These are phyloP conservation scores for Clavispora carvajalis DNA, from an alignment of 805 yeast genomes.

Conservation along the genomic window DNA sequence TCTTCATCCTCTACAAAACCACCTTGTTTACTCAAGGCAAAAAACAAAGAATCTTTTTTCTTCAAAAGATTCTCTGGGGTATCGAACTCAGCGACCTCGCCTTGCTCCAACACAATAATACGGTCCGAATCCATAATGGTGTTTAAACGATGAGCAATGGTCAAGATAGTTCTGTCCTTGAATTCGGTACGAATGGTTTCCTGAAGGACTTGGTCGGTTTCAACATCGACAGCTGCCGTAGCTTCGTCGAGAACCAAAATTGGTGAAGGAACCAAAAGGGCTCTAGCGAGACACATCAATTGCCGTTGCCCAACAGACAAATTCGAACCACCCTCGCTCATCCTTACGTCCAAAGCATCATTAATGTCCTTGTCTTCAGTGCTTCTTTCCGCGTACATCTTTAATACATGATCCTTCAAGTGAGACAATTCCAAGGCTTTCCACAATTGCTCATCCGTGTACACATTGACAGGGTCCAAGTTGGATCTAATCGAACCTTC, in stretches of 20 bases:
- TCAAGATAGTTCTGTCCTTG: slow-evolving; percentile 69
- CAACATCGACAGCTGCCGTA: slow-evolving; percentile 85
- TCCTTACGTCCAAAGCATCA: slow-evolving; percentile 28
- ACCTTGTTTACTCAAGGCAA: slow-evolving; percentile 76
- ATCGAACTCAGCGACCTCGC: slow-evolving; percentile 73
- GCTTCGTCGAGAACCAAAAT: slow-evolving; percentile 78
- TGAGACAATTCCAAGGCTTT: slow-evolving; percentile 39
- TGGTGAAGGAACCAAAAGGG: slow-evolving; percentile 53
- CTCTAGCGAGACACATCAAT: slow-evolving; percentile 75
- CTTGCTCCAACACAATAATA: slow-evolving; percentile 71
- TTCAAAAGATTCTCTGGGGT: slow-evolving; percentile 63
- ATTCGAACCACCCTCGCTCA: slow-evolving; percentile 43
- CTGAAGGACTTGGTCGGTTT: slow-evolving; percentile 73
- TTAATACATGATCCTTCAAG: slow-evolving; percentile 35
- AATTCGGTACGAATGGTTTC: slow-evolving; percentile 73
- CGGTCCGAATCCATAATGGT: slow-evolving; percentile 79
- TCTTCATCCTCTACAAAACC: slow-evolving; percentile 44
- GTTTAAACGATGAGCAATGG: slow-evolving; percentile 81
- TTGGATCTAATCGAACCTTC: slow-evolving; percentile 39
- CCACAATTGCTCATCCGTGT: slow-evolving; percentile 36
- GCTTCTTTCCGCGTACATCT: slow-evolving; percentile 30
- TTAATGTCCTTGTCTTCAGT: slow-evolving; percentile 17
- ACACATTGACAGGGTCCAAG: slow-evolving; percentile 36
- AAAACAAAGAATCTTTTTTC: slow-evolving; percentile 65
- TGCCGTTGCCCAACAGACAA: slow-evolving; percentile 51